Base-by-base conservation (phyloP, 371 early-diverging fungal species). In the Syncephalastrum racemosum region DNA sequence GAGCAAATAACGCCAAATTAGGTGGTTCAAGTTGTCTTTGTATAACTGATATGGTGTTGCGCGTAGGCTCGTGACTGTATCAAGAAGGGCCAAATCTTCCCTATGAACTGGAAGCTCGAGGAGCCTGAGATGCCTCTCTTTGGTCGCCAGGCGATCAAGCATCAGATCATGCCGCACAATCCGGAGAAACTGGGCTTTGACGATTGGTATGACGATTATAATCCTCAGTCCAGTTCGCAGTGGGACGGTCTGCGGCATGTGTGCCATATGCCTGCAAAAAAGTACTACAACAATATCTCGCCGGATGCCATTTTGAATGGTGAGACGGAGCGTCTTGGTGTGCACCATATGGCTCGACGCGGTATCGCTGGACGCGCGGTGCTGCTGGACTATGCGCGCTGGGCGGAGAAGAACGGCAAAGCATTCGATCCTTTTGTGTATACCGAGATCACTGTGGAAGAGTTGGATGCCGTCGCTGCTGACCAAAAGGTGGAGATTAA, bases 361-460 rank as follows among this genome's bases (percentile, higher is more conserved):
- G 78, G 78, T 42, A 77, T 77, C 49, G 75, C 72, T 23, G 72
- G 68, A 8, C 72, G 78, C 27, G 78, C 70, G 7, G 70, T 77
- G 1, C 55, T 77, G 12, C 60, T 77, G 25, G 78, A 77, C 52
- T 77, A 66, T 53, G 73, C 54, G 5, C 61, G 72, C 16, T 77
- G 75, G 74, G 74, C 73, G 3, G 61, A 51, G 4, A 60, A 50
- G 8, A 22, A 71, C 23, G 62, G 53, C 12, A 62, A 66, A 2
- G 54, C 53, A 0, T 67, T 62, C 48, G 59, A 77, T 46, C 68
- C 77, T 7, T 67, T 71, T 40, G 52, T 54, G 8, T 55, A 68
- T 15, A 43, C 47, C 20, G 75, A 71, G 41, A 66, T 74, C 19
- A 64, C 70, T 0, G 68, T 77, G 4, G 31, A 71, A 12, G 75